Percentiles rank a stretch among this genome's conserved stretches.
Conservation (phyloP, 2,329 filamentous ascomycete species). For the Neocatenulostroma microsporum region DNA sequence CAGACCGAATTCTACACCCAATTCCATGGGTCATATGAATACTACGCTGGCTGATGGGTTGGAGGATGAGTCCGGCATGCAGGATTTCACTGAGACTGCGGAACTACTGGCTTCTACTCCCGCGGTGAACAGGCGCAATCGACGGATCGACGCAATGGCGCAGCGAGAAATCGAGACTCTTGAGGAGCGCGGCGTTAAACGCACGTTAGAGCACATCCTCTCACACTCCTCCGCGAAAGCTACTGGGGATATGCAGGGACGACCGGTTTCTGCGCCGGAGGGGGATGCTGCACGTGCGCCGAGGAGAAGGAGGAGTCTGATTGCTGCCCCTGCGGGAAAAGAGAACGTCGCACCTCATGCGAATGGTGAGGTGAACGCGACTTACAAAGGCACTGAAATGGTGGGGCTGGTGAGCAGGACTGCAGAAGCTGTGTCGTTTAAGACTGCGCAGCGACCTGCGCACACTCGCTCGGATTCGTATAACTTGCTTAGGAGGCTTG, state of each 20-base stretch:
- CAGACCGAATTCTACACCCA: slow-evolving; percentile 12
- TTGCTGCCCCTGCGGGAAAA: slow-evolving; percentile 18
- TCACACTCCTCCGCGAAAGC: too few species aligned
- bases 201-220: slow-evolving; percentile 6
- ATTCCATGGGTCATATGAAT: slow-evolving; percentile 22
- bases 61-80: slow-evolving; percentile 25
- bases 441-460: slow-evolving; percentile 21
- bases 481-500: slow-evolving; percentile 39
- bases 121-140: slow-evolving; percentile 27
- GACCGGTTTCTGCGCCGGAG: slow-evolving; percentile 5
- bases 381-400: slow-evolving; percentile 30
- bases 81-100: slow-evolving; percentile 40
- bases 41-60: slow-evolving; percentile 17
- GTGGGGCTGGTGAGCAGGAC: slow-evolving; percentile 26
- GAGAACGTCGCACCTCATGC: slow-evolving; percentile 24
- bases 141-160: slow-evolving; percentile 36
- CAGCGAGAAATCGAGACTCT: slow-evolving; percentile 35
- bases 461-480: slow-evolving; percentile 38
- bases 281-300: slow-evolving; percentile 1
- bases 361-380: slow-evolving; percentile 8
- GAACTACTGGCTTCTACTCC: slow-evolving; percentile 44
- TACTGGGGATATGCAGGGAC: too few species aligned
- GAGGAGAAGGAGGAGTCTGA: slow-evolving; percentile 20
- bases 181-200: slow-evolving; percentile 21
- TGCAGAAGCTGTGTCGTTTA: slow-evolving; percentile 16